phyloP scores from a whole-genome alignment of 2,329 filamentous ascomycete genomes.

The Ceratocystiopsis sp. region DNA sequence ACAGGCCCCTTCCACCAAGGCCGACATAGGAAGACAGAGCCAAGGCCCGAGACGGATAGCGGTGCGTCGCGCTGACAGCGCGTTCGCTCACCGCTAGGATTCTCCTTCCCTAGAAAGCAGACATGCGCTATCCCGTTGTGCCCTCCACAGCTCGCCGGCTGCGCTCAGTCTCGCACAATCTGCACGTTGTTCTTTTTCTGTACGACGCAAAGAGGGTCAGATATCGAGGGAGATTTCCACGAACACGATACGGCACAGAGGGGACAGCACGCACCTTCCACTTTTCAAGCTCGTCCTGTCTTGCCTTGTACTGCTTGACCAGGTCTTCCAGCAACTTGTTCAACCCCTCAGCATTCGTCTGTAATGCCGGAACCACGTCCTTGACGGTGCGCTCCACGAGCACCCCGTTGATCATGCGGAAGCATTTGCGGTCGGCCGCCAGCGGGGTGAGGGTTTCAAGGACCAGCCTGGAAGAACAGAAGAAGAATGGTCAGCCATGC shows the following conservation, averaged over 20 bases:
- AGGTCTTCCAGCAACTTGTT: slow-evolving; percentile 90
- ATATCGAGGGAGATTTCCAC: too few species aligned
- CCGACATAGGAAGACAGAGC: too few species aligned
- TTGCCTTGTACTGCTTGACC: slow-evolving; percentile 88
- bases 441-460: slow-evolving; percentile 80
- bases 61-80: too few species aligned
- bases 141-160: background rate
- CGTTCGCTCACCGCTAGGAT: too few species aligned
- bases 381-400: slow-evolving; percentile 85
- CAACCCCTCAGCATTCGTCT: slow-evolving; percentile 85
- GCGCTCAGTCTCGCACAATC: slow-evolving; percentile 51
- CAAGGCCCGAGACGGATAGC: too few species aligned
- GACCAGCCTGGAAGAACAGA: slow-evolving; percentile 51
- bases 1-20: too few species aligned
- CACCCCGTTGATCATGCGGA: slow-evolving; percentile 96
- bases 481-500: background rate
- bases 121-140: background rate
- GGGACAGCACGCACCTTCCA: slow-evolving; percentile 63
- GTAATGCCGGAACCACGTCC: slow-evolving; percentile 78
- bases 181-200: slow-evolving; percentile 85
- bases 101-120: background rate
- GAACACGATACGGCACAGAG: too few species aligned
- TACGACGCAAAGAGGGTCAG: slow-evolving; percentile 6
- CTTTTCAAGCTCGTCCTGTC: slow-evolving; percentile 88
- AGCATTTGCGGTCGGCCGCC: slow-evolving; percentile 78